phyloP scores from a whole-genome alignment of 129 eudicot species.

The Silybum marianum region DNA sequence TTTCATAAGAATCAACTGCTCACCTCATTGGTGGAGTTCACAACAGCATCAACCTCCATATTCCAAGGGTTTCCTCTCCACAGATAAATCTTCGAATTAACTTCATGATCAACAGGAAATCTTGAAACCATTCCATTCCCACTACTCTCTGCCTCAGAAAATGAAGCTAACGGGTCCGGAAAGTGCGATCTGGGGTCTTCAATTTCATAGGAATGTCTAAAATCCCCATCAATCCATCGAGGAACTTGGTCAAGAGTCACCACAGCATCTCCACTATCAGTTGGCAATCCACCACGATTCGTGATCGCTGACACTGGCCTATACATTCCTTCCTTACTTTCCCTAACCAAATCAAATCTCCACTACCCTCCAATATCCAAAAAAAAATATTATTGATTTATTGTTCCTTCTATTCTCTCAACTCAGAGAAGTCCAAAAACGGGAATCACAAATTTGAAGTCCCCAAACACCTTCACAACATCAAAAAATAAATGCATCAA shows the following conservation, averaged over 20 bases:
- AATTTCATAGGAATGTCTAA: slow-evolving; percentile 63
- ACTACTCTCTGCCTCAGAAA: slow-evolving; percentile 64
- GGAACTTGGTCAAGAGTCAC: slow-evolving; percentile 97
- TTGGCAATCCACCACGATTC: slow-evolving; percentile 70
- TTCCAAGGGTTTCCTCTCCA: slow-evolving; percentile 99
- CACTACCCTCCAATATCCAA: slow-evolving; percentile 22
- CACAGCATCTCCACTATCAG: slow-evolving; percentile 71
- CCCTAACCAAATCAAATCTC: not conserved
- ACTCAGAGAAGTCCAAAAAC: slow-evolving; percentile 1
- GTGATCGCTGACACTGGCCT: slow-evolving; percentile 57
- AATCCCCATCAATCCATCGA: slow-evolving; percentile 88
- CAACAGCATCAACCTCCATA: slow-evolving; percentile 99
- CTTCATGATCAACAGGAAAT: slow-evolving; percentile 88
- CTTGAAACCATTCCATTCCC: slow-evolving; percentile 63
- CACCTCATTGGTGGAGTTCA: slow-evolving; percentile 90
- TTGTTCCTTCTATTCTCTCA: not conserved
- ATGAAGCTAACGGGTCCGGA: slow-evolving; percentile 74
- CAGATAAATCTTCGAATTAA: slow-evolving; percentile 88
- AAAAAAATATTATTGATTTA: not conserved
- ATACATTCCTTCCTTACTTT: slow-evolving; percentile 46
- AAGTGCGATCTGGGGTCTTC: slow-evolving; percentile 66
- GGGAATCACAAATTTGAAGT: not conserved
- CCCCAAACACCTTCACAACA: not conserved
- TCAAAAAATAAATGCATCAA: not conserved
- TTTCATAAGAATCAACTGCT: not conserved